Percentiles rank a stretch among this genome's conserved stretches.
Conservation (phyloP, 306 rosid species). For the Lupinus albus region DNA sequence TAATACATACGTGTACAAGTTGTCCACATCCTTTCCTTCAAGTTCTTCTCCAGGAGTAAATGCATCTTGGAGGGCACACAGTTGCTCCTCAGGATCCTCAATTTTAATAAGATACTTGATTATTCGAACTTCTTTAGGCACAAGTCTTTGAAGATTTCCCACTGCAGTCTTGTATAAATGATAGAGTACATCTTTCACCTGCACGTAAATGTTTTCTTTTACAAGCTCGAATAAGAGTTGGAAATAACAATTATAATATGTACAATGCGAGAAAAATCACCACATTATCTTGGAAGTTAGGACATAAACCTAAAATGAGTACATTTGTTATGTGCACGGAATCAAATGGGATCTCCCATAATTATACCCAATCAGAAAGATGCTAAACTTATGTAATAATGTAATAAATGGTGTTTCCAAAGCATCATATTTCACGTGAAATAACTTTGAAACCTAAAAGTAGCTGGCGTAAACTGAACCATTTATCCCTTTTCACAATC, state of each 20-base stretch:
- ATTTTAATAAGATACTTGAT: conserved; percentile 74
- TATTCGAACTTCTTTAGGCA: conserved; percentile 91
- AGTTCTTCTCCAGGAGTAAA: conserved; percentile 94
- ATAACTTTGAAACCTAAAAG: conserved; percentile 7
- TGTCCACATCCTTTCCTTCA: conserved; percentile 74
- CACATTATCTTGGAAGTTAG: background rate
- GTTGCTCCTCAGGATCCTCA: conserved; percentile 73
- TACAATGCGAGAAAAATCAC: background rate
- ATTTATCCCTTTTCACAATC: conserved; percentile 7
- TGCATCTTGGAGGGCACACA: conserved; percentile 71
- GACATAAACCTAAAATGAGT: conserved; percentile 29
- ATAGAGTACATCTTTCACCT: conserved; percentile 84
- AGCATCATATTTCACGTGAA: conserved; percentile 22
- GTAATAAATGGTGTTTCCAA: background rate
- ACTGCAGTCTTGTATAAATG: conserved; percentile 79
- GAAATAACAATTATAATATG: background rate
- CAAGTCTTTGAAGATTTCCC: conserved; percentile 76
- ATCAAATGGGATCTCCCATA: conserved; percentile 24
- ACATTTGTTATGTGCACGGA: conserved; percentile 11
- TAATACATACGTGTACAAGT: conserved; percentile 71
- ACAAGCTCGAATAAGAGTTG: background rate
- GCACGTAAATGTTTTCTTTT: conserved; percentile 23
- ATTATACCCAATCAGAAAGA: conserved; percentile 26
- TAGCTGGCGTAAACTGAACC: background rate
- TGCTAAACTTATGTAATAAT: conserved; percentile 27